Conservation (phyloP, 164 flowering plant species). For the Umbellularia californica region DNA sequence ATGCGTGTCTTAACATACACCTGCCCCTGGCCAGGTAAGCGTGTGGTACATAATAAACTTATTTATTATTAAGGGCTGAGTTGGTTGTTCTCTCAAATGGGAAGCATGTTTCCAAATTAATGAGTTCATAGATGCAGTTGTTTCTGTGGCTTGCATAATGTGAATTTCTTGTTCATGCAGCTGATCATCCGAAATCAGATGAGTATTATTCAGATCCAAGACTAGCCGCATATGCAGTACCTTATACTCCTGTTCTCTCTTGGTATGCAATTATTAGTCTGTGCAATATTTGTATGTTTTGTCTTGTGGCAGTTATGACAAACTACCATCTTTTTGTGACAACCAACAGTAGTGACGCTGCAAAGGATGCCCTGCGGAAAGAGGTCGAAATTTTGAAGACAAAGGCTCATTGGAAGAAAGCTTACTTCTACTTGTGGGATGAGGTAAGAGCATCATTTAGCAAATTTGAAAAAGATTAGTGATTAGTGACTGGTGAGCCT, state of each 20-base stretch:
- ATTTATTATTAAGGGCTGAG: not conserved
- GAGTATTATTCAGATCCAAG: constrained; percentile 87
- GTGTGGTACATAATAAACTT: not conserved
- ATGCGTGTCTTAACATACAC: constrained; percentile 97
- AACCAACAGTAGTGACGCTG: constrained; percentile 51
- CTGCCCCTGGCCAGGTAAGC: constrained; percentile 92
- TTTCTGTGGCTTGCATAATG: not conserved
- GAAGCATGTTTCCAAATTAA: not conserved
- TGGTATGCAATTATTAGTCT: constrained; percentile 40
- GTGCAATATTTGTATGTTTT: constrained; percentile 4
- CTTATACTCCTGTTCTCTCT: constrained; percentile 55
- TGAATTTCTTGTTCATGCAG: constrained; percentile 28
- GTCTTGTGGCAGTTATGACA: constrained; percentile 14
- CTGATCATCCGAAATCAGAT: constrained; percentile 89
- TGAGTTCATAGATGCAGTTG: not conserved
- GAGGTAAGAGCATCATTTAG: constrained; percentile 52
- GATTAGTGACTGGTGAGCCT: not conserved
- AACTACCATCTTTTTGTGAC: constrained; percentile 20
- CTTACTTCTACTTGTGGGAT: constrained; percentile 98
- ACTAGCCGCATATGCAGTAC: constrained; percentile 95
- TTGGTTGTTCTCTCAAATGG: not conserved
- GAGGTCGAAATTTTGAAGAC: constrained; percentile 78
- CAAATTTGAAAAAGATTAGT: not conserved
- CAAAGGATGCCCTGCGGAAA: constrained; percentile 56
- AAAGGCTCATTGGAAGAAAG: constrained; percentile 85